Evolutionary conservation across 208 protist genomes (phyloP), one percentile per base, ranked within the genome.

Genomic region (Wallacemonas sp.): DNA sequence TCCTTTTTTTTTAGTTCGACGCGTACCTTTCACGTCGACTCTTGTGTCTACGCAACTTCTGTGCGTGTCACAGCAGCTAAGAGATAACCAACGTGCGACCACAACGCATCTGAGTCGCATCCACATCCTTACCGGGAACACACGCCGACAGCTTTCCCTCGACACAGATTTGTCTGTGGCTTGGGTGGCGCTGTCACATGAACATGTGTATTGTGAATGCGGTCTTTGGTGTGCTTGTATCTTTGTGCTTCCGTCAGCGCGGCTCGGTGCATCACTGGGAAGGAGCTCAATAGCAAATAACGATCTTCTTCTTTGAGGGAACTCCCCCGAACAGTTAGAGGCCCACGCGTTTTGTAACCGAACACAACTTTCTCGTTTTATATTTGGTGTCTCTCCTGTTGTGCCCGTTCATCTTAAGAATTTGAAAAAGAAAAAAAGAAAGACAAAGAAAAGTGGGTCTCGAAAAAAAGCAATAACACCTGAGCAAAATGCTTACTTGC

Each of bases 1-100:
- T 54, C 61, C 49, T 64, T 34, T 62, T 54, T 60, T 38, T 55
- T 49, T 70, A 34, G 22, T 49, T 39, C 47, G 15, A 39, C 14
- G 8, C 22, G 38, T 33, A 19, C 33, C 30, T 26, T 28, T 53
- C 26, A 38, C 28, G 2, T 27, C 27, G 3, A 19, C 27, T 54
- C 21, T 42, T 44, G 6, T 45, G 27, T 21, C 42, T 17, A 42
- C 26, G 28, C 59, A 53, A 31, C 51, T 22, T 3, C 15, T 19
- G 30, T 58, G 51, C 26, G 51, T 24, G 4, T 39, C 26, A n/a
- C 51, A 38, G 12, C 30, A 38, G 51, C n/a, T 21, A 15, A 19
- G 51, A 58, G 2, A 6, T 41, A 34, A 26, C 51, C 51, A 58
- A 39, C 41, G 51, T 58, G 51, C 51, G 51, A 58, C 51, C 51